Percentiles rank a stretch among this genome's conserved stretches.
These are phyloP conservation scores for Botrytis paeoniae DNA, from an alignment of 2,329 filamentous ascomycete genomes.

Conservation along the genomic window DNA sequence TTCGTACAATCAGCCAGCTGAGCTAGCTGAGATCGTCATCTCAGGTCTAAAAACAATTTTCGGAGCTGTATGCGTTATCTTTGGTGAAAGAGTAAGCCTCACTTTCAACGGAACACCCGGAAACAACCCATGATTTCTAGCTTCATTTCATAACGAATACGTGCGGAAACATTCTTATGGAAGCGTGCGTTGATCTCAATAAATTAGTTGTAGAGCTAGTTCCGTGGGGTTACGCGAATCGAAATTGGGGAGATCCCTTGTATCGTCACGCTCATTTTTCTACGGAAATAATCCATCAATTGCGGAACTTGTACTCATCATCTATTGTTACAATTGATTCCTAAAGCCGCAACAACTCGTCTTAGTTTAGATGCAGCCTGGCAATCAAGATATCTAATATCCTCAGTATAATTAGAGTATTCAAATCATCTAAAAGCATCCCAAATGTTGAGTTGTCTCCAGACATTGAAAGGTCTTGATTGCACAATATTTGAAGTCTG, in stretches of 20 bases:
- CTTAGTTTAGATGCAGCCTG: not conserved
- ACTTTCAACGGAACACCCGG: not conserved
- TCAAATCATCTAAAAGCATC: not conserved
- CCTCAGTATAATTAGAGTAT: accelerated
- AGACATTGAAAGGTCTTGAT: not conserved
- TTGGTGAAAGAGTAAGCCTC: not conserved
- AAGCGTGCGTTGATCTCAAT: too few relatives aligned
- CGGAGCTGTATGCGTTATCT: not conserved
- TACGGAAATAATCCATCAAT: not conserved
- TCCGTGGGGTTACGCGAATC: not conserved
- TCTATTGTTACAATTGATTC: not conserved
- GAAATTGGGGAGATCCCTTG: not conserved
- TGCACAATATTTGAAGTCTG: not conserved
- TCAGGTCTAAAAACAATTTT: not conserved
- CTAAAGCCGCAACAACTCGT: not conserved
- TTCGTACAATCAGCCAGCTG: not conserved
- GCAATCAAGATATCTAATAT: not conserved
- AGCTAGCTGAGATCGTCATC: not conserved
- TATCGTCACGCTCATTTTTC: not conserved
- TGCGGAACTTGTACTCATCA: not conserved
- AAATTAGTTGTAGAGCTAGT: not conserved
- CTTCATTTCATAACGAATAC: too few relatives aligned
- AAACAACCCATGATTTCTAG: not conserved
- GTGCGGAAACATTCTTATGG: not conserved
- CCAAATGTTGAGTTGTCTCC: not conserved